Percentiles rank a stretch among this genome's conserved stretches.
Evolutionary conservation across 2,329 filamentous ascomycete species (phyloP).

Genomic region (Calonectria pseudoreteaudii): DNA sequence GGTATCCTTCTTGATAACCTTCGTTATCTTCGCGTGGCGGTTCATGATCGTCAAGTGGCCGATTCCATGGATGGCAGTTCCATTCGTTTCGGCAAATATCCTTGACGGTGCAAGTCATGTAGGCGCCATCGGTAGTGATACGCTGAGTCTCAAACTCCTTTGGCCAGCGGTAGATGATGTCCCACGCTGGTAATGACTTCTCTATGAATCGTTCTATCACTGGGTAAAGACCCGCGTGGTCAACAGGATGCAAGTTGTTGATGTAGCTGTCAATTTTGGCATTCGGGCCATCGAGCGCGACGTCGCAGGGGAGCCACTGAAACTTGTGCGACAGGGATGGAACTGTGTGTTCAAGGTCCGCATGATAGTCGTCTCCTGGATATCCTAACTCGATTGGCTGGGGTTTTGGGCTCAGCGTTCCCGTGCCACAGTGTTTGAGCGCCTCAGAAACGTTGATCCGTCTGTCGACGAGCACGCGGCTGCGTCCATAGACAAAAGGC

Average conservation of each 20-base stretch:
- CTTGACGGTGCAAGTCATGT: constrained; percentile 29
- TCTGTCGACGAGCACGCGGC: constrained; percentile 50
- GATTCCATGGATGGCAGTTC: constrained; percentile 30
- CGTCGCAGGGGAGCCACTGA: constrained; percentile 46
- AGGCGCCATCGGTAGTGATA: constrained; percentile 28
- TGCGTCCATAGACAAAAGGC: constrained; percentile 33
- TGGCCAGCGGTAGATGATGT: constrained; percentile 50
- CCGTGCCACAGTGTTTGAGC: constrained; percentile 29
- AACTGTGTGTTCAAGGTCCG: constrained; percentile 59
- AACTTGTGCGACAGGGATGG: constrained; percentile 51
- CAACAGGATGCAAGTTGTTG: constrained; percentile 63
- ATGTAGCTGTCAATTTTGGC: constrained; percentile 60
- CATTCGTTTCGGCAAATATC: constrained; percentile 30
- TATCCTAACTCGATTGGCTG: constrained; percentile 65
- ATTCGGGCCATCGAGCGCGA: constrained; percentile 50
- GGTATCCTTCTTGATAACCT: constrained; percentile 24
- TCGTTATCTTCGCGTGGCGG: constrained; percentile 30
- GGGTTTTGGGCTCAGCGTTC: constrained; percentile 15
- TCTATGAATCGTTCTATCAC: constrained; percentile 56
- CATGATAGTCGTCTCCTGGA: constrained; percentile 59
- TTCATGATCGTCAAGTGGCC: constrained; percentile 44
- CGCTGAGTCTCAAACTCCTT: constrained; percentile 42
- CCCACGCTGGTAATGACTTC: constrained; percentile 58
- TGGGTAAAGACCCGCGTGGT: constrained; percentile 52
- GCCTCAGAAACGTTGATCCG: constrained; percentile 38